Evolutionary conservation across 129 eudicot species (phyloP), one percentile per base, ranked within the genome.

Genomic region (Kitagawia praeruptora): DNA sequence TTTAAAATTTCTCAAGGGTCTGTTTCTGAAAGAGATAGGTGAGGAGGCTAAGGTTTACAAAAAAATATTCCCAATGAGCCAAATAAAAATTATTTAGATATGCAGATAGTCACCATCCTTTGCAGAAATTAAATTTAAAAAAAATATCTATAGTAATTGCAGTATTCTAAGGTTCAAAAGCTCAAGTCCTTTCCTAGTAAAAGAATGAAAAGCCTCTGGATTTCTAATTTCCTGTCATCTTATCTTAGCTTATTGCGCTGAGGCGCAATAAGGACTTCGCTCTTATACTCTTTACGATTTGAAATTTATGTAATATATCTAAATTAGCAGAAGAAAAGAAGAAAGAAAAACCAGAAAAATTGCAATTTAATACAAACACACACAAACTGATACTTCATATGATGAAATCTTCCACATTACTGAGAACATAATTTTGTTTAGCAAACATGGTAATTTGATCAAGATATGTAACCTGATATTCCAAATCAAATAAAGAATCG

Each of bases 101-200:
- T 79, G 31, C 56, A 76, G 79, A 79, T 79, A 75, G 91, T 85
- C 89, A 81, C 83, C 70, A 79, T 88, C 91, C 77, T 38, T 9
- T 12, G 44, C 21, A 48, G 49, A 77, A 82, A 44, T 54, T 44
- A 53, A 31, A 75, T 39, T 16, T 31, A 31, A 46, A 70, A 53
- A 71, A 72, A 47, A 70, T 39, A 70, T n/a, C 3, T 58, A 0
- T 46, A 58, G 31, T 23, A 23, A 58, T n/a, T 58, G 21, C 27
- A 58, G 66, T 58, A 19, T 58, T 58, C 66, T 23, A 6, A 9
- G 28, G 13, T 58, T 58, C 66, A 58, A 58, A 46, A 46, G 49
- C 49, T 11, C 49, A 2, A 46, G 3, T 46, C 0, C 49, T 46
- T 46, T 44, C 12, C 47, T 44, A 44, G 47, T 44, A 44, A 44